Evolutionary conservation across 805 yeast genomes (phyloP), one percentile per base, ranked within the genome.

Genomic region (Lachancea fermentati): DNA sequence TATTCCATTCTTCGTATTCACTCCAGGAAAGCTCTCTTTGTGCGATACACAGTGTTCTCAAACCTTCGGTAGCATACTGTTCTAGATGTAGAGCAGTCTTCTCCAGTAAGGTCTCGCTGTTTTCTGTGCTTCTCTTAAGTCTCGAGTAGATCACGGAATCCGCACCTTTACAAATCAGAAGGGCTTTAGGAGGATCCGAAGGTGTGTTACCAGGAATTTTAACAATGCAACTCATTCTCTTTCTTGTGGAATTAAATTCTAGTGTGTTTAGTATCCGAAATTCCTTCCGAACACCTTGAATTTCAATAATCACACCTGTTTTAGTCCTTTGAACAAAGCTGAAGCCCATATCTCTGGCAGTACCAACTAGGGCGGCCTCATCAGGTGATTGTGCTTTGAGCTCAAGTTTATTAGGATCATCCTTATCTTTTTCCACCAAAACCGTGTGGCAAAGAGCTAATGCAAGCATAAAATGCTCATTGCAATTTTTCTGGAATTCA

Each of bases 341-440:
- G 60, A 77, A 84, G 0, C 94, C 94, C 51, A 82, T 67, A 52
- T 83, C 81, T 57, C 89, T 72, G 0, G 93, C 93, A 15, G 93
- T 82, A 12, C 80, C 81, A 12, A 85, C 94, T 42, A 85, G 71
- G 0, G 94, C 93, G 19, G 89, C 88, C 62, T 85, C 94, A 68
- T 85, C 94, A 0, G 94, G 94, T 18, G 88, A 80, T 57, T 84
- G 93, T 0, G 93, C 93, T 52, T 81, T 80, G 29, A 82, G 63
- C 18, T 76, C 66, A 37, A 73, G 50, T 44, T 71, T 79, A 1
- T 65, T 72, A 2, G 85, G 78, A 49, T 77, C 71, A 18, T 71
- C 69, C 30, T 79, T 79, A 46, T 80, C 79, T 29, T 74, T 72
- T 52, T 85, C 94, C 19, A 79, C 75, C 32, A 85, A 60, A 17